A percentile compares a stretch with the other conserved stretches of the same genome.
phyloP scores from a whole-genome alignment of 331 rosid genomes.

The Dryas integrifolia region DNA sequence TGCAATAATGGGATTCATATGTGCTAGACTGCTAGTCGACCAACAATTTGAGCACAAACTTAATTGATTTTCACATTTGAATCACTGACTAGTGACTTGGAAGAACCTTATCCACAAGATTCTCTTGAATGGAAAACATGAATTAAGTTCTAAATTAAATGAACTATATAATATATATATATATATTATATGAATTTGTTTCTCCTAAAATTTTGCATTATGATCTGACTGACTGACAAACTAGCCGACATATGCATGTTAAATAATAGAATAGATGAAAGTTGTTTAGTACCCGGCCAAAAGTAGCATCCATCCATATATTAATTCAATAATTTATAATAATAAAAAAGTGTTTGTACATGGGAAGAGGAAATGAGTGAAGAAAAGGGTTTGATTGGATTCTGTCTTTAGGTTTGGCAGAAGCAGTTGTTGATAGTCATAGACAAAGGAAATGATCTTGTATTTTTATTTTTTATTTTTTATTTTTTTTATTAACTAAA shows the following conservation, averaged over 20 bases:
- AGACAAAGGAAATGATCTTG: background rate
- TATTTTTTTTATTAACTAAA: background rate
- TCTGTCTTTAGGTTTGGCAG: slow-evolving; percentile 2
- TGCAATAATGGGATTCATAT: background rate
- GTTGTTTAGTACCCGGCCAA: background rate
- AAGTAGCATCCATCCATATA: background rate
- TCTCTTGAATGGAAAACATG: slow-evolving; percentile 18
- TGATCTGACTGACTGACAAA: background rate
- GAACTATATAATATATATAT: no score
- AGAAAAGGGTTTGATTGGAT: slow-evolving; percentile 12
- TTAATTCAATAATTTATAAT: background rate
- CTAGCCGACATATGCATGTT: slow-evolving; percentile 29
- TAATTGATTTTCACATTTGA: background rate
- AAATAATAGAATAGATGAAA: background rate
- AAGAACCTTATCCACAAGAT: slow-evolving; percentile 38
- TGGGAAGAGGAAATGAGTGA: background rate
- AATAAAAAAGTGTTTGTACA: background rate
- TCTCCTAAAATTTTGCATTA: slow-evolving; percentile 33
- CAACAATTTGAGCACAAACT: background rate
- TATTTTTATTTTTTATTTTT: background rate
- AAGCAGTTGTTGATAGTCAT: background rate
- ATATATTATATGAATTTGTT: slow-evolving; percentile 15
- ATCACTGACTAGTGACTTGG: background rate
- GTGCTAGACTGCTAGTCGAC: background rate
- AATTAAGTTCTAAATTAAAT: background rate